Evolutionary conservation across 345 rosid genomes (phyloP), one percentile per base, ranked within the genome.

Genomic region (Hibiscus mutabilis): DNA sequence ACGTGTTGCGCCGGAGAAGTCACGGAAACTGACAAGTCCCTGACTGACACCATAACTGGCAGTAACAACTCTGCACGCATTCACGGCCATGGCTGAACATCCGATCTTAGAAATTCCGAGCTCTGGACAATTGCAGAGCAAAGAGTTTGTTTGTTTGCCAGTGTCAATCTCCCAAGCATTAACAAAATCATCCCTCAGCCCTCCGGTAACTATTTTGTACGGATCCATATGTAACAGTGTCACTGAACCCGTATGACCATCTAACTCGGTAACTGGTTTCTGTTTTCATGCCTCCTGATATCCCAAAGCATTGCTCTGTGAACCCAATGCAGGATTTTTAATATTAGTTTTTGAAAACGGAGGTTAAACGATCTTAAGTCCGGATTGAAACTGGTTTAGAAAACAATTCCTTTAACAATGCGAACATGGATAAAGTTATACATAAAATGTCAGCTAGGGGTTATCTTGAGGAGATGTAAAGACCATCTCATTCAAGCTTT

Each of bases 231-330:
- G 83, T 64, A 84, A 46, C 25, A 58, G 78, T 18, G 75, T 71
- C 66, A 89, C 81, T 0, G 78, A 79, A 75, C 89, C 90, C 0
- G 9, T 60, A 71, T 86, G 96, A 46, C 88, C 85, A 31, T 84
- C 89, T 82, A 89, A 65, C 83, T 78, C 84, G 2, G 80, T 78
- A 14, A 87, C 42, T 33, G 89, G 79, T 74, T 83, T 67, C 0
- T 75, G 75, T 62, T 78, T 81, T 24, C 33, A 31, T 5, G 66
- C 52, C 66, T 76, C 80, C 90, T 84, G 51, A 79, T 55, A 75
- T 89, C 96, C 92, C 90, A 87, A 61, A 87, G 82, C 81, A 80
- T 25, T 67, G 92, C 92, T 56, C 94, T 87, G 84, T 57, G 56
- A 33, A 69, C 67, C 42, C 59, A 73, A 37, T 21, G 24, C 21